These are phyloP conservation scores for Linum tenue DNA, from an alignment of 345 rosid genomes.

Conservation along the genomic window DNA sequence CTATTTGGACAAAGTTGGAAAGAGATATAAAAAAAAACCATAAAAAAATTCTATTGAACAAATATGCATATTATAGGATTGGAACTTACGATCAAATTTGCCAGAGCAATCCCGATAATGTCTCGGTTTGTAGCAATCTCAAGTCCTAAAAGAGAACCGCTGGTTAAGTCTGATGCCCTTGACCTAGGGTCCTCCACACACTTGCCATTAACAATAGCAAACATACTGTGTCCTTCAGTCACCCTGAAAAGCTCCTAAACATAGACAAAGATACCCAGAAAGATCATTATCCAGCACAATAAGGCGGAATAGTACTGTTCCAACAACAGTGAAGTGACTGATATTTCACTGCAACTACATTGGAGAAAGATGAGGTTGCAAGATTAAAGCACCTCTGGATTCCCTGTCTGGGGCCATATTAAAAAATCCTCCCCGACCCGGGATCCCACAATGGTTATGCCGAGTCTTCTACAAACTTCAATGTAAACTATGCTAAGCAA, in stretches of 20 bases:
- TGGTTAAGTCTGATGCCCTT: constrained; percentile 83
- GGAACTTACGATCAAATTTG: constrained; percentile 77
- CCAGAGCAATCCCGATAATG: constrained; percentile 85
- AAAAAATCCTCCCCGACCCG: constrained; percentile 90
- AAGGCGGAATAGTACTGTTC: neutral
- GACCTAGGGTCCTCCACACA: constrained; percentile 85
- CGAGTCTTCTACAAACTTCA: constrained; percentile 75
- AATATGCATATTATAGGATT: neutral
- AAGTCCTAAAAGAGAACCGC: constrained; percentile 64
- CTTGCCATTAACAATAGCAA: constrained; percentile 70
- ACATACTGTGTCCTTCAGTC: constrained; percentile 76
- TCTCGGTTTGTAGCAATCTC: constrained; percentile 78
- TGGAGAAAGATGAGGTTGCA: neutral
- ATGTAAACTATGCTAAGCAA: constrained; percentile 86
- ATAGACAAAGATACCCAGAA: constrained; percentile 8
- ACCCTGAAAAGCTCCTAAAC: constrained; percentile 70
- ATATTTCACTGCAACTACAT: neutral
- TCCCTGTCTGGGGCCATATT: constrained; percentile 84
- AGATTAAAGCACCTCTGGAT: constrained; percentile 54
- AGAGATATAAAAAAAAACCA: neutral
- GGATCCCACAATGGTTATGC: constrained; percentile 80
- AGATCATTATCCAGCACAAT: neutral
- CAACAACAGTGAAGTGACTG: neutral
- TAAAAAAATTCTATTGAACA: too few relatives aligned
- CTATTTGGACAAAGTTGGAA: constrained; percentile 1